Conservation (phyloP, 768 basidiomycete species). For the Favolaschia claudopus region DNA sequence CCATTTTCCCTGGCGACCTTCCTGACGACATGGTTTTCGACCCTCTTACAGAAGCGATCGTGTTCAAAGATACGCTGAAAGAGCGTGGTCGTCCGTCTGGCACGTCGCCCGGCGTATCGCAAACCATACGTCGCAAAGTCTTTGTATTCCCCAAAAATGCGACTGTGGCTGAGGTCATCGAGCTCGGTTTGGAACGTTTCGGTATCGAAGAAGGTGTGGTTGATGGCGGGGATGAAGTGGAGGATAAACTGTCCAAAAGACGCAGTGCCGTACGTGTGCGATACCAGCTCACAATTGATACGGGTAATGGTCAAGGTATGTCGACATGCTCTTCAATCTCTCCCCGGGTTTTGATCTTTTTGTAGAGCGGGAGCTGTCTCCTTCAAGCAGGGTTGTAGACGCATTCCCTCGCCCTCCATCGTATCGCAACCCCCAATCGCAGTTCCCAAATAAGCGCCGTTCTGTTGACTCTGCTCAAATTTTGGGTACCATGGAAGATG, state of each 20-base stretch:
- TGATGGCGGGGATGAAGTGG: conserved; percentile 97
- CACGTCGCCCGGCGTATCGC: conserved; percentile 61
- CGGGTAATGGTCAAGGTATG: conserved; percentile 68
- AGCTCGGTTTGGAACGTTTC: conserved; percentile 89
- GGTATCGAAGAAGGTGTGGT: conserved; percentile 98
- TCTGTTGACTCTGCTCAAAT: conserved; percentile 84
- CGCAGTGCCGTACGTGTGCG: conserved; percentile 80
- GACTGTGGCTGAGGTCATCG: conserved; percentile 96
- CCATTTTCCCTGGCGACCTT: conserved; percentile 89
- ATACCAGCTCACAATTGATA: conserved; percentile 76
- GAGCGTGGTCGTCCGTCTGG: conserved; percentile 55
- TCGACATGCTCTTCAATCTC: conserved; percentile 11
- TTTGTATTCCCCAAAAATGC: conserved; percentile 94
- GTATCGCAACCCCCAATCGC: conserved; percentile 69
- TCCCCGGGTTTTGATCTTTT: conserved; percentile 15
- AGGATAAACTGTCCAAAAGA: conserved; percentile 88
- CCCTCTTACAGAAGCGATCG: conserved; percentile 89
- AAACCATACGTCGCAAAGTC: conserved; percentile 75
- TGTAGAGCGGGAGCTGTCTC: conserved; percentile 78
- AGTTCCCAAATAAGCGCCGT: conserved; percentile 74
- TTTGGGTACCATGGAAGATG: conserved; percentile 75
- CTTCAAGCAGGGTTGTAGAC: conserved; percentile 86
- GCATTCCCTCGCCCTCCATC: conserved; percentile 80
- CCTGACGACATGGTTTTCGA: conserved; percentile 97
- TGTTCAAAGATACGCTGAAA: conserved; percentile 80